Evolutionary conservation across 139 green algal species (phyloP).

Genomic region (Micractinium conductrix): DNA sequence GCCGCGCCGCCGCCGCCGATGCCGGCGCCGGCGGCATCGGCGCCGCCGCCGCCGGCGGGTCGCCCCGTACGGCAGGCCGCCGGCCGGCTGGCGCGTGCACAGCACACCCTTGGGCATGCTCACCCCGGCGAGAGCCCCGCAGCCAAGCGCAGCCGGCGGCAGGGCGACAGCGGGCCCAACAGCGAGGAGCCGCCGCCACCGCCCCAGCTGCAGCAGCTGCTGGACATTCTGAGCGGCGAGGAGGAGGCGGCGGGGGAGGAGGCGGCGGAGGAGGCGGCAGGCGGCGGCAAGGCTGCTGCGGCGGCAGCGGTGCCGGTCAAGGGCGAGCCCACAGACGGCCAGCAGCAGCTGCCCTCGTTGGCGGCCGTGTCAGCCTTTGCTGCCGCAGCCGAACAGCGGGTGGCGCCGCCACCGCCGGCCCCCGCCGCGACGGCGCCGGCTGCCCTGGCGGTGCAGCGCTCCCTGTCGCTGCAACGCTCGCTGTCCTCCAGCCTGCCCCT

Average conservation of each 20-base stretch:
- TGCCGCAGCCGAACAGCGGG: background rate
- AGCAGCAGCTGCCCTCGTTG: background rate
- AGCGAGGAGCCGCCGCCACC: background rate
- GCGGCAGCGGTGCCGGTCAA: background rate
- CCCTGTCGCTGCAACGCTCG: slow-evolving; percentile 1
- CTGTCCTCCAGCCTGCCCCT: slow-evolving; percentile 2
- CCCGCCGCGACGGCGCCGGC: background rate
- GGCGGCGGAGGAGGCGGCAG: background rate
- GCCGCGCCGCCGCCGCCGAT: background rate
- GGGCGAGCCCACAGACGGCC: no score
- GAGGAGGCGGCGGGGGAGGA: background rate
- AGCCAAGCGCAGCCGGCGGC: background rate
- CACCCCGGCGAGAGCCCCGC: background rate
- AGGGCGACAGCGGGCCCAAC: background rate
- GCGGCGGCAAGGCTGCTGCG: background rate
- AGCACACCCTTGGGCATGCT: background rate
- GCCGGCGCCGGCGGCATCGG: background rate
- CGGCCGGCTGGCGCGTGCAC: background rate
- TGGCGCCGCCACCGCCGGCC: background rate
- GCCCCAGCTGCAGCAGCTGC: slow-evolving; percentile 20
- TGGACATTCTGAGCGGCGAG: slow-evolving; percentile 5
- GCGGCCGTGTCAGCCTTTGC: background rate
- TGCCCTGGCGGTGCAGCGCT: background rate
- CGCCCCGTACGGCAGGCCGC: background rate
- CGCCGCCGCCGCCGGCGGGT: background rate